Evolutionary conservation across 257 asterid species (phyloP), one percentile per base, ranked within the genome.

Genomic region (Jasminum sambac): DNA sequence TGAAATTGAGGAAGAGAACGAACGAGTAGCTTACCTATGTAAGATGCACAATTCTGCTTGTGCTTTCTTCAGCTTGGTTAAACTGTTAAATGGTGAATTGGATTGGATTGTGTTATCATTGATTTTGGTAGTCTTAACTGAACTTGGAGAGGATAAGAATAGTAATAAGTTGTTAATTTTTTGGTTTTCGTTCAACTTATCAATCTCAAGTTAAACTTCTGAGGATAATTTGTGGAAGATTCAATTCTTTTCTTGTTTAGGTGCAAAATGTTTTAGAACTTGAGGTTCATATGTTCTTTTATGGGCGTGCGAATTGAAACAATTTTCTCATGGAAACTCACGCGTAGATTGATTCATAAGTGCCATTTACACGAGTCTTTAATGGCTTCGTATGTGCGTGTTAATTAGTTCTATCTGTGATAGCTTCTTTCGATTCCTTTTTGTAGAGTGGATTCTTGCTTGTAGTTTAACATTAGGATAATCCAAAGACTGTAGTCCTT

Each of bases 11-110:
- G 67, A 57, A 34, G 90, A 84, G 36, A 84, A 87, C 63, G 83
- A 87, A 0, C 75, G 86, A 38, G 95, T 91, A 77, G 98, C 99
- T 72, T 91, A 84, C 80, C 77, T 88, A 11, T 95, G 99, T 91
- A 80, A 86, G 96, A 61, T 67, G 0, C 24, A 42, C 11, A 17
- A 17, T 48, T 39, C 1, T 19, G 11, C 43, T 37, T 11, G 44
- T 8, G 30, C 66, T 5, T 16, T 66, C 24, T 2, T 34, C 44
- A 30, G 36, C 36, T 30, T 30, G 36, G 36, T 30, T 30, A 30
- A 30, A 30, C 36, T 30, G 36, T 30, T 39, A 39, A 39, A 39
- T 9, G 43, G 9, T 39, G 43, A 39, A 6, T 6, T 6, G 8
- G 11, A 8, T 7, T 39, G 43, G 11, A 8, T 6, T 39, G 43